phyloP scores from a whole-genome alignment of 345 rosid species.

The Pistacia vera region DNA sequence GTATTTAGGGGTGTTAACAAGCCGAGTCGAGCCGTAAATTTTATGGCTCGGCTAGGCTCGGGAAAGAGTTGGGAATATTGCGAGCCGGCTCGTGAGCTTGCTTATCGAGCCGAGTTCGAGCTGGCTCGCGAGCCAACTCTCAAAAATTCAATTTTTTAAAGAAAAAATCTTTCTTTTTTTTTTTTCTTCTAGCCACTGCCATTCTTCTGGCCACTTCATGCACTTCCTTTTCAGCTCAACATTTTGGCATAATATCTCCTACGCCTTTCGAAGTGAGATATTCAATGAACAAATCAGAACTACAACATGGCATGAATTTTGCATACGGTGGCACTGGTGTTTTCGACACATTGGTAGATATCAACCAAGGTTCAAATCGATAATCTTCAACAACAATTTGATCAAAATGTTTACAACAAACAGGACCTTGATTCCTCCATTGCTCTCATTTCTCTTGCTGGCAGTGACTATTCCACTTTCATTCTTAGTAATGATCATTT shows the following conservation, averaged over 20 bases:
- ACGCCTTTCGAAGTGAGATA: constrained; percentile 27
- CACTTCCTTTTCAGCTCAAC: constrained; percentile 30
- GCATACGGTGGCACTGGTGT: constrained; percentile 61
- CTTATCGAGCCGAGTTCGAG: too few relatives aligned
- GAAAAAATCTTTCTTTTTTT: too few relatives aligned
- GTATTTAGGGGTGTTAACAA: too few relatives aligned
- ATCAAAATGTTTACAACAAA: constrained; percentile 24
- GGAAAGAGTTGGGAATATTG: too few relatives aligned
- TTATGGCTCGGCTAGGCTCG: too few relatives aligned
- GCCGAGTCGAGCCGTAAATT: too few relatives aligned
- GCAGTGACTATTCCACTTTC: constrained; percentile 48
- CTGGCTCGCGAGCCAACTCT: too few relatives aligned
- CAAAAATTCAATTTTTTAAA: too few relatives aligned
- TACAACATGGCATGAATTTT: constrained; percentile 43
- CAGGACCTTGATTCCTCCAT: constrained; percentile 39
- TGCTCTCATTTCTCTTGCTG: constrained; percentile 39
- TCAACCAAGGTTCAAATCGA: constrained; percentile 50
- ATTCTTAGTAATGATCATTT: neutral
- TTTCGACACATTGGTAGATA: constrained; percentile 31
- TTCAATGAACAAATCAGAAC: constrained; percentile 3
- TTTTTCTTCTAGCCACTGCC: too few relatives aligned
- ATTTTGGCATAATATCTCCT: constrained; percentile 34
- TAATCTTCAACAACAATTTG: constrained; percentile 28
- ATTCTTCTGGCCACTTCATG: too few relatives aligned
- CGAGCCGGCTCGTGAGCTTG: too few relatives aligned